Evolutionary conservation across 352 stramenopile genomes (phyloP), one percentile per base, ranked within the genome.

Genomic region (Thraustotheca clavata): DNA sequence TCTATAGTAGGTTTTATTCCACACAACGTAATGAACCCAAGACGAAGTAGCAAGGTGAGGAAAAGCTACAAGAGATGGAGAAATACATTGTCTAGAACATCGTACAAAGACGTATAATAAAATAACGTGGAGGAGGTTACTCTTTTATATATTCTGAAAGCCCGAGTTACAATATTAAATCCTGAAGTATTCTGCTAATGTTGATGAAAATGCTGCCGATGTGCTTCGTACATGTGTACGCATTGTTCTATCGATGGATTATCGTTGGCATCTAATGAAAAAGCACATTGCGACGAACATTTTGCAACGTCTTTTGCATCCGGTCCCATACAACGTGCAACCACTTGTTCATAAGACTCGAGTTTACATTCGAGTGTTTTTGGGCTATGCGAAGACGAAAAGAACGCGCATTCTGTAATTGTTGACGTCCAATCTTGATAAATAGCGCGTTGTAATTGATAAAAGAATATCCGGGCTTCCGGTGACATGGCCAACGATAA

Each of bases 371-470:
- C 36, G n/a, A 65, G 57, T 6, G 57, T 65, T 20, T 36, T 38
- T 29, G 57, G 43, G 26, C 33, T 46, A 33, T 18, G 29, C n/a
- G 57, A 35, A 14, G 18, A 38, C n/a, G 33, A 50, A n/a, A 54
- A 50, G 57, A 65, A 65, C 7, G 57, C 57, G 33, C 57, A 65
- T 26, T 65, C 57, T 54, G 57, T 65, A 20, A 65, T 65, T 14
- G 57, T 41, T n/a, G 57, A 48, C 27, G 57, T 65, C 83, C 83
- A 91, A 65, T 91, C 80, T 67, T 90, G 81, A 69, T 91, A 91
- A 60, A 91, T 89, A 62, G 80, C 77, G 52, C 88, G 59, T 22
- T 82, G 80, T 36, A 91, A 68, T 54, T 91, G 72, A 70, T 91
- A 80, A 20, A 77, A 82, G 41, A 81, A 70, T n/a, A 88, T 73